A percentile compares a stretch with the other conserved stretches of the same genome.
phyloP scores from a whole-genome alignment of 345 rosid species.

The Brassica juncea region DNA sequence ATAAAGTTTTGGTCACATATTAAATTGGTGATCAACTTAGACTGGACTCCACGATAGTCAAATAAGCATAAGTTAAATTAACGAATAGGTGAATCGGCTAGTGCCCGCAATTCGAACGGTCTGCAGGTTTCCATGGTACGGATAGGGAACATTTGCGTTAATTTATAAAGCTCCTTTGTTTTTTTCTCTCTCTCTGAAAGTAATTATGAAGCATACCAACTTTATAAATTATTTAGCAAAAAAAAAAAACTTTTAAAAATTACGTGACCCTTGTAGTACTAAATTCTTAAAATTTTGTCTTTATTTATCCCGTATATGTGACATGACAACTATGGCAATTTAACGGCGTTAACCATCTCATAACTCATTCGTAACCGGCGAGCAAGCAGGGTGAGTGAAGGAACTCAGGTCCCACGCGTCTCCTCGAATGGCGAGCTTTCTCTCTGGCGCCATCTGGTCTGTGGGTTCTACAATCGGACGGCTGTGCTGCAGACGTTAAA shows the following conservation, averaged over 20 bases:
- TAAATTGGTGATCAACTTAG: neutral
- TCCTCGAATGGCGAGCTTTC: conserved; percentile 30
- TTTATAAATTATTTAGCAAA: neutral
- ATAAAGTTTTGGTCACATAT: neutral
- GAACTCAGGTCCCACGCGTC: conserved; percentile 15
- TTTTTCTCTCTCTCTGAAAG: neutral
- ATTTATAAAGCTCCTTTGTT: conserved; percentile 21
- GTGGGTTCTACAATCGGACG: conserved; percentile 23
- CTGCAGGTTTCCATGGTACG: conserved; percentile 39
- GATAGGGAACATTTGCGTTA: conserved; percentile 36
- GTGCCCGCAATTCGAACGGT: conserved; percentile 34
- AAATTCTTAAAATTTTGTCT: neutral
- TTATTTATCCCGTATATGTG: neutral
- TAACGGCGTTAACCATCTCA: conserved; percentile 33
- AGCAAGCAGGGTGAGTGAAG: neutral
- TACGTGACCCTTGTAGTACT: neutral
- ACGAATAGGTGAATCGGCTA: conserved; percentile 10
- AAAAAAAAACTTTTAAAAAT: neutral
- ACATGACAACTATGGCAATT: conserved; percentile 21
- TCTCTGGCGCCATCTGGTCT: conserved; percentile 26
- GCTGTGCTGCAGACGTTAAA: conserved; percentile 27
- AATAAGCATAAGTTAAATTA: neutral
- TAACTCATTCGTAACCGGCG: conserved; percentile 28
- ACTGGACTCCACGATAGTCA: neutral
- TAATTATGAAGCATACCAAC: conserved; percentile 31